A percentile compares a stretch with the other conserved stretches of the same genome.
Evolutionary conservation across 768 basidiomycete species (phyloP).

Genomic region (Lactarius trivialis): DNA sequence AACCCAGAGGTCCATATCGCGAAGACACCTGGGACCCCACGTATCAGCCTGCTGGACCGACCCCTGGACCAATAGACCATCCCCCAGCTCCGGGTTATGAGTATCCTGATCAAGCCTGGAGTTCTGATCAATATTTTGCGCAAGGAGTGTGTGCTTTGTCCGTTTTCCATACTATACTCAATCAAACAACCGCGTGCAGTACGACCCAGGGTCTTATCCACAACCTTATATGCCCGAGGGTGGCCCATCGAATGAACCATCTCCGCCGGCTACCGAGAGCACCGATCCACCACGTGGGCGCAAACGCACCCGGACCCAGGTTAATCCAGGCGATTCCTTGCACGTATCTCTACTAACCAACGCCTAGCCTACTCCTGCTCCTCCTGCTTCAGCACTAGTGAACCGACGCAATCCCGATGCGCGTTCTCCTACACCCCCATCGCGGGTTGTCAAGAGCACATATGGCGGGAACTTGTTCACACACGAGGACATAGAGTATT

Average conservation of each 20-base stretch:
- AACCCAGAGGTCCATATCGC: conserved; percentile 23
- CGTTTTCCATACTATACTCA: not conserved
- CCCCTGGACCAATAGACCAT: conserved; percentile 42
- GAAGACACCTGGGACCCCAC: conserved; percentile 44
- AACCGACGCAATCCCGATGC: conserved; percentile 61
- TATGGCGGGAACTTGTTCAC: conserved; percentile 88
- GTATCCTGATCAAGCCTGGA: conserved; percentile 49
- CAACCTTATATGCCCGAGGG: conserved; percentile 53
- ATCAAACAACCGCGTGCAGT: conserved; percentile 31
- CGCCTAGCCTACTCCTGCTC: conserved; percentile 51
- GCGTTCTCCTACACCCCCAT: conserved; percentile 79
- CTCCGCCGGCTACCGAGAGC: conserved; percentile 26
- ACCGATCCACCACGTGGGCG: conserved; percentile 50
- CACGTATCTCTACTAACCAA: conserved; percentile 11
- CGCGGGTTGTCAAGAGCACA: conserved; percentile 79
- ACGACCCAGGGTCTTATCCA: conserved; percentile 49
- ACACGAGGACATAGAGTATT: conserved; percentile 71
- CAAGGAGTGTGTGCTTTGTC: conserved; percentile 38
- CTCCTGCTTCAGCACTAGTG: conserved; percentile 58
- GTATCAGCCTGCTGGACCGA: conserved; percentile 39
- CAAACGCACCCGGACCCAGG: conserved; percentile 60
- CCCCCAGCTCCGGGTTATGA: conserved; percentile 43
- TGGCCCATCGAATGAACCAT: conserved; percentile 36
- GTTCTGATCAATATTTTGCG: conserved; percentile 50
- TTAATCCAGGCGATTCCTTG: conserved; percentile 14